A percentile compares a stretch with the other conserved stretches of the same genome.
Evolutionary conservation across 352 stramenopile species (phyloP).

Genomic region (Globisporangium solare): DNA sequence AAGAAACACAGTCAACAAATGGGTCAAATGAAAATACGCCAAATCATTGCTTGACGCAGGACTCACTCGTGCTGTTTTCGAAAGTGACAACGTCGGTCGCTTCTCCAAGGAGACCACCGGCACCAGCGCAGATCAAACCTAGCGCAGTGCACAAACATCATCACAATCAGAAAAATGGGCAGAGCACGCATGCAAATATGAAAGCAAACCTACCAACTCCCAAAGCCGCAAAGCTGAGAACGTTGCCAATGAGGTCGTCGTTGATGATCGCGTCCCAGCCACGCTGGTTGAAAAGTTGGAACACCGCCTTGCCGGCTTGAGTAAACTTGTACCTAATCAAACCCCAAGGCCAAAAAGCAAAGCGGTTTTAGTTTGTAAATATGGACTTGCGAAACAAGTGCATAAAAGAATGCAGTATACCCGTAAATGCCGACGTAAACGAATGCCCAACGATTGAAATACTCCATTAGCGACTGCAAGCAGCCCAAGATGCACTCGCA

Average conservation of each 20-base stretch:
- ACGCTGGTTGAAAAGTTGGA: constrained; percentile 89
- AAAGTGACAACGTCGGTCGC: constrained; percentile 47
- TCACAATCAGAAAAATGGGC: background rate
- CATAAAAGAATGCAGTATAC: constrained; percentile 3
- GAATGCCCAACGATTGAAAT: constrained; percentile 94
- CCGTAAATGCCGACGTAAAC: constrained; percentile 93
- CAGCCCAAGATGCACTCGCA: constrained; percentile 81
- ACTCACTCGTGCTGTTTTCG: constrained; percentile 61
- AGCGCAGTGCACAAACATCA: background rate
- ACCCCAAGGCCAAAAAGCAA: constrained; percentile 2
- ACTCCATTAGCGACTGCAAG: constrained; percentile 86
- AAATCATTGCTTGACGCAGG: background rate
- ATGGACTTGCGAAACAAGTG: no score
- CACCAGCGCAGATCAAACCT: constrained; percentile 72
- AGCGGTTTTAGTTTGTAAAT: no score
- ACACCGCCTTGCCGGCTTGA: constrained; percentile 89
- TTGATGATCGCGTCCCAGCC: constrained; percentile 97
- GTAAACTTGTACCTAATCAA: constrained; percentile 89
- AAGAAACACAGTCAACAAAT: background rate
- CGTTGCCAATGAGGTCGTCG: constrained; percentile 92
- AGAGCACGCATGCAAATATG: background rate
- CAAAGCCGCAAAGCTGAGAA: constrained; percentile 88
- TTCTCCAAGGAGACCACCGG: constrained; percentile 47
- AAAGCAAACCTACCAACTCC: constrained; percentile 53
- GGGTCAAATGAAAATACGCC: background rate